Evolutionary conservation across 2,329 filamentous ascomycete genomes (phyloP).

Genomic region (Aspergillus fumigatiaffinis): DNA sequence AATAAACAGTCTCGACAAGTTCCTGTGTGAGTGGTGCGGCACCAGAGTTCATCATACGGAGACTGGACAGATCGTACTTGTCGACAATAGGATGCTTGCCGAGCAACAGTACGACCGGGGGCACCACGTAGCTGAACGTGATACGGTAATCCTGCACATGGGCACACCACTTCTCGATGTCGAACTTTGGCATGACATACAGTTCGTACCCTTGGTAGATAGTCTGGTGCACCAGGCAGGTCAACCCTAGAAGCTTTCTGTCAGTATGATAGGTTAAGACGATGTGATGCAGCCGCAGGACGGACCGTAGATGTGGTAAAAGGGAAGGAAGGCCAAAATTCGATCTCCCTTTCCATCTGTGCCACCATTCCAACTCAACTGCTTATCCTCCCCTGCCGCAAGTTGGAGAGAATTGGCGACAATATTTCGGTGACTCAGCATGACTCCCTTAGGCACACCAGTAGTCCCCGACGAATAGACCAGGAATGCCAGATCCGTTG

Average conservation of each 20-base stretch:
- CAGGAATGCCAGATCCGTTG: conserved; percentile 74
- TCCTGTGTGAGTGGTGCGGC: conserved; percentile 81
- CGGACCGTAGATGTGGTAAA: conserved; percentile 86
- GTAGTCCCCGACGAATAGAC: conserved; percentile 91
- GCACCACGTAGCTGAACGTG: conserved; percentile 77
- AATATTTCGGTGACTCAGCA: conserved; percentile 79
- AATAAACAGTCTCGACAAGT: conserved; percentile 71
- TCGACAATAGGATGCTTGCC: conserved; percentile 73
- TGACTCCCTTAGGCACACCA: conserved; percentile 85
- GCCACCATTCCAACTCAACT: conserved; percentile 57
- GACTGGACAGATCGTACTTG: conserved; percentile 72
- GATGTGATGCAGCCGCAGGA: neutral
- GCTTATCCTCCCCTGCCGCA: conserved; percentile 50
- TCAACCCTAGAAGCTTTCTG: conserved; percentile 53
- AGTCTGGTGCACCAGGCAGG: conserved; percentile 65
- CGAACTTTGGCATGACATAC: conserved; percentile 74
- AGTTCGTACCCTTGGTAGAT: conserved; percentile 63
- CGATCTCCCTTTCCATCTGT: conserved; percentile 63
- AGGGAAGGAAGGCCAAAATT: conserved; percentile 75
- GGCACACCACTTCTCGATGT: conserved; percentile 72
- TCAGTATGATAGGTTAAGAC: neutral
- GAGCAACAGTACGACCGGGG: conserved; percentile 76
- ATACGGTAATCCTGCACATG: conserved; percentile 71
- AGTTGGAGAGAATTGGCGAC: conserved; percentile 67
- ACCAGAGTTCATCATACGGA: conserved; percentile 83